Evolutionary conservation across 345 rosid species (phyloP).

Genomic region (Raphanus raphanistrum): DNA sequence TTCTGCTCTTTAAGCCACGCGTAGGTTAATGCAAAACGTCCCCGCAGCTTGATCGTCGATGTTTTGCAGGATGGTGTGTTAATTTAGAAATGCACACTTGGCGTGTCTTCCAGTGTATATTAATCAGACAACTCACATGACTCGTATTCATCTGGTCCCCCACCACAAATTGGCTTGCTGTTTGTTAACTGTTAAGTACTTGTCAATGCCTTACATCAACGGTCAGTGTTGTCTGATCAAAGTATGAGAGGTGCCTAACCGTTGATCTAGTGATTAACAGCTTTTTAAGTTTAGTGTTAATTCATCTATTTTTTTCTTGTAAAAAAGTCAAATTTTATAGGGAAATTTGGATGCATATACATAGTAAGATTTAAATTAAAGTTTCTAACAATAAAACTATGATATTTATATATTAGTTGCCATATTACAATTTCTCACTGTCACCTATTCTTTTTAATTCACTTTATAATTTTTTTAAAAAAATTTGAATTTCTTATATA

Average conservation of each 20-base stretch:
- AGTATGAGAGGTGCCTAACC: constrained; percentile 11
- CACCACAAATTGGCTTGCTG: constrained; percentile 9
- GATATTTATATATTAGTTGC: too few relatives aligned
- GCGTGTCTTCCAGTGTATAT: background rate
- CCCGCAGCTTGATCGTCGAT: background rate
- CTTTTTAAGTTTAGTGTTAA: background rate
- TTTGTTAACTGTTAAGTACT: constrained; percentile 1
- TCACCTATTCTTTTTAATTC: too few relatives aligned
- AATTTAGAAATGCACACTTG: constrained; percentile 14
- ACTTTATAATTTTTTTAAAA: too few relatives aligned
- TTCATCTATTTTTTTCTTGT: background rate
- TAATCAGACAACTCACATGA: constrained; percentile 10
- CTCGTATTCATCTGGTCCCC: constrained; percentile 2
- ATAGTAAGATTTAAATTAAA: too few relatives aligned
- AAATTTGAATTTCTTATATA: too few relatives aligned
- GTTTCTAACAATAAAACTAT: too few relatives aligned
- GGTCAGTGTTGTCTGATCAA: constrained; percentile 1
- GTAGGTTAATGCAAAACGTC: constrained; percentile 6
- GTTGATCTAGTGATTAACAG: constrained; percentile 14
- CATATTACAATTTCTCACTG: too few relatives aligned
- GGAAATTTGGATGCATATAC: too few relatives aligned
- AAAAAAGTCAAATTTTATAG: background rate
- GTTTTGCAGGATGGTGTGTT: constrained; percentile 11
- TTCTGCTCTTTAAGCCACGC: background rate
- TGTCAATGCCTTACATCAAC: constrained; percentile 5